Evolutionary conservation across 2,329 filamentous ascomycete genomes (phyloP), one percentile per base, ranked within the genome.

Genomic region (Talaromyces albobiverticillius): DNA sequence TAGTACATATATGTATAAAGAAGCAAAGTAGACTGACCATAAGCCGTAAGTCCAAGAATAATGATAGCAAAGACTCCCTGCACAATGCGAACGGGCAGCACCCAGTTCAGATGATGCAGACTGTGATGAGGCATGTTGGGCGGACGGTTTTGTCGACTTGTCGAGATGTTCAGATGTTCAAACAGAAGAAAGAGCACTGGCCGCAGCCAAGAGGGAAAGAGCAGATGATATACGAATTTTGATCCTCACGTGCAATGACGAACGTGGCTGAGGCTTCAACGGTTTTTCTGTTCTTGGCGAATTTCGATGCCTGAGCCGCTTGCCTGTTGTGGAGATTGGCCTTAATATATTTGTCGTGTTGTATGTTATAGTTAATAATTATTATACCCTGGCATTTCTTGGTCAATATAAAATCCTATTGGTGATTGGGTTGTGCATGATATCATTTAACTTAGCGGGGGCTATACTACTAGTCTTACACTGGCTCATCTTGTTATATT

Each of bases 31-130:
- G 22, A 29, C 26, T 25, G 77, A 91, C 89, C 77, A 66, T 92
- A 91, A 50, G 81, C 86, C 46, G 84, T 86, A 32, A 95, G 72
- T 20, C 87, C 90, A 9, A 95, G 81, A 62, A 91, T 83, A 60
- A 92, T 84, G 58, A 94, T 76, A 32, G 85, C 79, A 62, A 95
- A 82, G 38, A 90, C 60, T 10, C 78, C 80, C 64, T 93, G 86
- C 47, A 83, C 75, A 56, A 81, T 78, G 67, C 90, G 88, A 59
- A 88, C 76, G 38, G 86, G 82, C 18, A 59, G 38, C 22, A 49
- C 52, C 57, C 54, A 57, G 47, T 55, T 57, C 13, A 51, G 20
- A 20, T 52, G 43, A 23, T 54, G 50, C 34, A 54, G 32, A 31
- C 34, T 56, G 49, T 56, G 54, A 16, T 31, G 22, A 50, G 41